A percentile compares a stretch with the other conserved stretches of the same genome.
phyloP scores from a whole-genome alignment of 176 grass and related monocot genomes.

The Leersia perrieri region DNA sequence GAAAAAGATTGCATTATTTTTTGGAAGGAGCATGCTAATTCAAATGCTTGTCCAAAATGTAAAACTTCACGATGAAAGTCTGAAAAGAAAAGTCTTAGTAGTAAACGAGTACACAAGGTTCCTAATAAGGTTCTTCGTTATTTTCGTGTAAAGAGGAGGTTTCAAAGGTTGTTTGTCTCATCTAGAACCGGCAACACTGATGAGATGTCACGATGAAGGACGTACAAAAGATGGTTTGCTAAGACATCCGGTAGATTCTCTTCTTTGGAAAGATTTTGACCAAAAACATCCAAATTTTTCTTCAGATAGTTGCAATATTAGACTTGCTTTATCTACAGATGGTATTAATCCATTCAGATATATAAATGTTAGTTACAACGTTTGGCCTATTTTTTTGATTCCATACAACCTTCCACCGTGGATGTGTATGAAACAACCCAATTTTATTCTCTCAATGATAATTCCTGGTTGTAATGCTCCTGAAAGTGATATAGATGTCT shows the following conservation, averaged over 20 bases:
- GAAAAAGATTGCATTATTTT: not conserved
- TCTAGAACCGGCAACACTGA: not conserved
- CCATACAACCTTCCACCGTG: not conserved
- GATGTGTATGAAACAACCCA: not conserved
- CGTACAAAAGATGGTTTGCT: not conserved
- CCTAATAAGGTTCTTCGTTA: not conserved
- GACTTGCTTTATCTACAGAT: not conserved
- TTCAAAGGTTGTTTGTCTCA: not conserved
- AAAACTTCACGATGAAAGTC: not conserved
- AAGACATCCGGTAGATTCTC: not conserved
- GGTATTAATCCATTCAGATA: not conserved
- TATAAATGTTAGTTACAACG: not conserved
- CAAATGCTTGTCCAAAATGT: not conserved
- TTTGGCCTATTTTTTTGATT: not conserved
- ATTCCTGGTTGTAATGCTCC: not conserved
- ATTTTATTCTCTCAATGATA: not conserved
- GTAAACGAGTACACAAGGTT: not conserved
- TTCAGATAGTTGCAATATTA: not conserved
- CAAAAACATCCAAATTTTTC: not conserved
- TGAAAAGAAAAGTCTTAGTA: not conserved
- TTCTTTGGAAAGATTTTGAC: not conserved
- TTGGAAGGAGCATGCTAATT: not conserved
- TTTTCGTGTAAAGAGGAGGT: not conserved
- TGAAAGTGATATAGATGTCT: not conserved
- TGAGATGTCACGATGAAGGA: not conserved